Base-by-base conservation (phyloP, 2,329 filamentous ascomycete genomes). In the Exophiala xenobiotica region DNA sequence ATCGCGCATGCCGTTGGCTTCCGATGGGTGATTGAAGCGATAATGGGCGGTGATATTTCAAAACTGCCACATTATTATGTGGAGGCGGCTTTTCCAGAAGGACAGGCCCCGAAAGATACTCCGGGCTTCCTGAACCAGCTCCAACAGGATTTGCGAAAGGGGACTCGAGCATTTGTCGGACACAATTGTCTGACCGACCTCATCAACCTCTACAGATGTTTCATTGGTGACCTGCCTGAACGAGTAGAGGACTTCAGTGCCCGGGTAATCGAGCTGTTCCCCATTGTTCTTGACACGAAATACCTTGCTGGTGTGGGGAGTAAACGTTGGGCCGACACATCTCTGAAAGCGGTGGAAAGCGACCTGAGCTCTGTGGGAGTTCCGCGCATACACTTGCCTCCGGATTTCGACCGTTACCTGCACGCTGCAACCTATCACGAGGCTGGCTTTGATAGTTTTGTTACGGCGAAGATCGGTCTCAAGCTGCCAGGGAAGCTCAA, bases 171-270 rank as follows among this genome's bases (percentile, higher is more conserved):
- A 1, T 60, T 85, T 2, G 77, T 85, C 2, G 82, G 81, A 1
- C 82, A 85, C 65, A 85, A 85, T 58, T 74, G 82, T 59, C 82
- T 85, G 63, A 77, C 77, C 1, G 82, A 85, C 59, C 62, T 85
- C 33, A 71, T 83, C n/a, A 82, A 83, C 61, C 71, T 85, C 51
- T 83, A 81, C 61, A 70, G 72, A 26, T 77, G 75, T 44, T 85
- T 85, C 63, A 74, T 84, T 46, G 82, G 81, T 1, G 63, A 71
- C 5, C 67, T 85, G 14, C 82, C 82, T 1, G 73, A 78, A 20
- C 76, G 69, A 1, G 68, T 84, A 0, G 74, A 77, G 39, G 78
- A 77, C 20, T 85, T 84, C 60, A 69, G 74, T 51, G 55, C 65
- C 4, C 66, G 67, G 24, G 69, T 82, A 1, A 77, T 82, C 52